Base-by-base conservation (phyloP, 208 protist species). In the Wallacemonas sp. region DNA sequence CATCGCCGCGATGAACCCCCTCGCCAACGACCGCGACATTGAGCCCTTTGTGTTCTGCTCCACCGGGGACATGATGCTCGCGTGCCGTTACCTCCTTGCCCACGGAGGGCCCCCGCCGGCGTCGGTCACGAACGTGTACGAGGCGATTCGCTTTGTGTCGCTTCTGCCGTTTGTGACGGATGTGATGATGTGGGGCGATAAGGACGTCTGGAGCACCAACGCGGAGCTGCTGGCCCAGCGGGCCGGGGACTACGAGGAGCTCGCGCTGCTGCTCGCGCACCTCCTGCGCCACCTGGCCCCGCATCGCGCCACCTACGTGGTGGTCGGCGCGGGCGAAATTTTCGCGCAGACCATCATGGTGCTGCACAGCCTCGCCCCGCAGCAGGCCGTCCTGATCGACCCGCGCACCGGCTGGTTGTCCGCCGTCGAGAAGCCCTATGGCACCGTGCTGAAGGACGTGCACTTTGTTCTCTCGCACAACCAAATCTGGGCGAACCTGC, bases 401-500 rank as follows among this genome's bases (percentile, higher is more conserved):
- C 86, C 86, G 11, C 83, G 76, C 62, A 83, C 77, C 3, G 89
- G 89, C 2, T 70, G 54, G 31, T 72, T 84, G 1, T 69, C 61
- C 42, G 61, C 69, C 10, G 77, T 81, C 0, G 78, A 79, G 41
- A 65, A 78, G 31, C 89, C 86, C 12, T 76, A 89, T 39, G 69
- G 76, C 18, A 81, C 79, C 4, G 67, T 79, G 32, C 76, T 94
- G 45, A 69, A 63, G 32, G 89, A 94, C 57, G 84, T 94, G 18
- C 73, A 80, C 63, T 77, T 85, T 65, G 84, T 94, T 50, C 20
- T 92, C 20, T 92, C 86, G 31, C 86, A 91, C 33, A 72, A 91
- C 70, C 89, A 94, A 67, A 3, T 92, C 7, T 94, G 86, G 85
- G 84, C 82, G 14, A 94, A 94, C 63, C 67, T 85, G 42, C 89